Conservation (phyloP, 169 alveolate species). For the Eimeria acervulina region DNA sequence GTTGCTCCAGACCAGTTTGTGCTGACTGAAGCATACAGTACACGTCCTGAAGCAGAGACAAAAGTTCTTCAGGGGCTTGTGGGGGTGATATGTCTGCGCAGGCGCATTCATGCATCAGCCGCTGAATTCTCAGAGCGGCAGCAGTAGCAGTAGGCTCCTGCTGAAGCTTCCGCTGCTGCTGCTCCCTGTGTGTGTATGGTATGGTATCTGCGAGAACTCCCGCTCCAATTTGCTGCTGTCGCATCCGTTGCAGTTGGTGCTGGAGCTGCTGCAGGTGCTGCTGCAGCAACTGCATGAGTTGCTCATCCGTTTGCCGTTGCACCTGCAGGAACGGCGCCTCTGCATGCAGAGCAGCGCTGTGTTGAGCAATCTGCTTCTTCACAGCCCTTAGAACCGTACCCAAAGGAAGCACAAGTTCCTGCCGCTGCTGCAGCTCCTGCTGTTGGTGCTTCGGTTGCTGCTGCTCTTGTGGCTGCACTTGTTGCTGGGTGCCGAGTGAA, state of each 20-base stretch:
- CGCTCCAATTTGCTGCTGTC: background rate
- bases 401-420: conserved; percentile 15
- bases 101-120: conserved; percentile 42
- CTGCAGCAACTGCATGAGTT: conserved; percentile 57
- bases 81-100: background rate
- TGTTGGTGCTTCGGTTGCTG: background rate
- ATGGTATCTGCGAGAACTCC: background rate
- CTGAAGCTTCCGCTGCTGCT: background rate
- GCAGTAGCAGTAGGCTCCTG: background rate
- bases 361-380: conserved; percentile 16
- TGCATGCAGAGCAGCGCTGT: conserved; percentile 36
- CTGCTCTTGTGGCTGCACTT: background rate
- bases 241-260: conserved; percentile 28
- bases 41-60: conserved; percentile 57
- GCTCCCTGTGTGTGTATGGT: background rate
- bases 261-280: conserved; percentile 40
- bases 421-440: background rate
- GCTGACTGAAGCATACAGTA: conserved; percentile 20
- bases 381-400: background rate
- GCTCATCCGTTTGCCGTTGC: conserved; percentile 33
- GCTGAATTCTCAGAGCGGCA: conserved; percentile 49
- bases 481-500: background rate
- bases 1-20: conserved; percentile 14
- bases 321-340: conserved; percentile 50
- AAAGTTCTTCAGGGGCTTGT: conserved; percentile 48